Percentiles rank a stretch among this genome's conserved stretches.
Evolutionary conservation across 225 moss, liverwort and hornwort genomes (phyloP).

Genomic region (Climacium dendroides): DNA sequence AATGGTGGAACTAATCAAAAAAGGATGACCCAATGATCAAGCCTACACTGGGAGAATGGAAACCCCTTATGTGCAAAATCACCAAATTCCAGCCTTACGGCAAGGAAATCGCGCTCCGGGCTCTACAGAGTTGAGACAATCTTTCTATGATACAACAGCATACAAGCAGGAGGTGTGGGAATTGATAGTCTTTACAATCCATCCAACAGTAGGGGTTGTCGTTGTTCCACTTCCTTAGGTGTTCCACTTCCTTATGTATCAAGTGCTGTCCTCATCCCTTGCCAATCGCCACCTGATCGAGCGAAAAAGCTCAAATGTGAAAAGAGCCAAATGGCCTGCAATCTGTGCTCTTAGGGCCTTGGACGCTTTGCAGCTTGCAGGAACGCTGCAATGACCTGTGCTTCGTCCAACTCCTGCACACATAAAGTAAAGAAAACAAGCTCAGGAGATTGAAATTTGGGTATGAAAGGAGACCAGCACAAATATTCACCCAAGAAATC

Average conservation of each 20-base stretch:
- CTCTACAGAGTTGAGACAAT: neutral
- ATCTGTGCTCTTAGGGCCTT: constrained; percentile 6
- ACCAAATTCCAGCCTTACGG: neutral
- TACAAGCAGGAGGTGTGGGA: constrained; percentile 18
- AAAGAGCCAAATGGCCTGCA: neutral
- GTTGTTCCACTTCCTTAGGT: neutral
- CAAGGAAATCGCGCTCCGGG: neutral
- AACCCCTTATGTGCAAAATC: constrained; percentile 23
- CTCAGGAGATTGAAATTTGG: neutral
- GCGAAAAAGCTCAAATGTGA: neutral
- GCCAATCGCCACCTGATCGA: neutral
- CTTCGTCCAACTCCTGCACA: constrained; percentile 50
- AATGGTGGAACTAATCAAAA: constrained; percentile 27
- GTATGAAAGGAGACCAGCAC: neutral
- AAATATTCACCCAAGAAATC: neutral
- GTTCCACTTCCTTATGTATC: neutral
- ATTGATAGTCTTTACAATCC: constrained; percentile 7
- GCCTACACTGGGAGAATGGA: constrained; percentile 2
- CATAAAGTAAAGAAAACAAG: neutral
- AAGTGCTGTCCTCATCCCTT: neutral
- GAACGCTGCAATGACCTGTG: constrained; percentile 50
- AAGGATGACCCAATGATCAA: constrained; percentile 16
- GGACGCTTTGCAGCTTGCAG: constrained; percentile 57
- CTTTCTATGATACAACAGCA: constrained; percentile 29
- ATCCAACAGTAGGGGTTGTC: constrained; percentile 2